These are phyloP conservation scores for Gentiana straminea DNA, from an alignment of 257 asterid genomes.

Conservation along the genomic window DNA sequence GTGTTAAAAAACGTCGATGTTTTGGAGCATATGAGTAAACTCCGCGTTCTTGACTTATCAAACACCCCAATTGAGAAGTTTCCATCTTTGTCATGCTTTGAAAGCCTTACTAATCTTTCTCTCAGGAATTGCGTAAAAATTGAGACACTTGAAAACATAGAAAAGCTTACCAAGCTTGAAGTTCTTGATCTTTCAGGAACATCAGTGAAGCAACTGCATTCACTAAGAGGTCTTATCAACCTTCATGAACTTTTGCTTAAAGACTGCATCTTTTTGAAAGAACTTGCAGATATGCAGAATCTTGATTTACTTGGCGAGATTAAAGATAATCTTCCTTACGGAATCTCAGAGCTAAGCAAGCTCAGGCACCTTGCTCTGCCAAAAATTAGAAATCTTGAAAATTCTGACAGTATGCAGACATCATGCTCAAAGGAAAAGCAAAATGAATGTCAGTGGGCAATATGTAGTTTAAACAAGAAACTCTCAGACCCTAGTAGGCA, in stretches of 20 bases:
- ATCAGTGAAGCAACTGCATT: slow-evolving; percentile 5
- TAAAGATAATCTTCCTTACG: slow-evolving; percentile 2
- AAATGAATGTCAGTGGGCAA: slow-evolving; percentile 8
- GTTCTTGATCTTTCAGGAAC: slow-evolving; percentile 17
- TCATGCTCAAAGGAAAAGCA: not conserved
- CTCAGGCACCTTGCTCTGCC: slow-evolving; percentile 13
- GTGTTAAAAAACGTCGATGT: slow-evolving; percentile 1
- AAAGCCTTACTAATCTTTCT: slow-evolving; percentile 13
- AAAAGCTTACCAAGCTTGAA: slow-evolving; percentile 9
- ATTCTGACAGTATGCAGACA: not conserved
- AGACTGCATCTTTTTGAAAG: slow-evolving; percentile 7
- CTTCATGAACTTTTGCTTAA: slow-evolving; percentile 10
- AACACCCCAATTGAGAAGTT: slow-evolving; percentile 3
- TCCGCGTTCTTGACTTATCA: slow-evolving; percentile 13
- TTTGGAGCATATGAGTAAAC: slow-evolving; percentile 8
- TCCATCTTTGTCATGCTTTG: slow-evolving; percentile 5
- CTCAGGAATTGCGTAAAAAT: slow-evolving; percentile 7
- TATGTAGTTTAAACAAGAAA: slow-evolving; percentile 1
- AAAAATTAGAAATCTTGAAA: not conserved
- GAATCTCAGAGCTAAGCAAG: slow-evolving; percentile 9
- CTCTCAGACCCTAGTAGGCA: not conserved
- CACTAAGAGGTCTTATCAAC: not conserved
- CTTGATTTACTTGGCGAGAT: slow-evolving; percentile 1
- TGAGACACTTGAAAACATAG: slow-evolving; percentile 2
- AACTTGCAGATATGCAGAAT: not conserved